Evolutionary conservation across 2,329 filamentous ascomycete species (phyloP), one percentile per base, ranked within the genome.

Genomic region (Thielaviopsis populi): DNA sequence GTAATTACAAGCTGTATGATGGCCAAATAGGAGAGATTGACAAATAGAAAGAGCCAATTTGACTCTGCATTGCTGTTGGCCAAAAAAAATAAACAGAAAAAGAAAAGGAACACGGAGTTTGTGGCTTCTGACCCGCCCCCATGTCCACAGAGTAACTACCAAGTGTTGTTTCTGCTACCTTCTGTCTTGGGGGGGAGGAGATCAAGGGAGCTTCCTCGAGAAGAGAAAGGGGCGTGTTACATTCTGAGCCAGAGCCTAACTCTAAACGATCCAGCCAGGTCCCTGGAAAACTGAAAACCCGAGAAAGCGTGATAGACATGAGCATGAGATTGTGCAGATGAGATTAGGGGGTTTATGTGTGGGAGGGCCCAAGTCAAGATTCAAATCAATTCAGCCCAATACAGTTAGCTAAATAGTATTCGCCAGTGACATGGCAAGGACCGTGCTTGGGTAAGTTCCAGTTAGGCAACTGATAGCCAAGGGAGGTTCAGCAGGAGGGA

Each of bases 271-370:
- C 5, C 17, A 56, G 27, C 50, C 30, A 56, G 24, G 50, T 56
- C 30, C 50, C 15, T 56, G 24, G 33, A 15, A 33, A 37, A 37
- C 3, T 1, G 33, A 10, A 8, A 37, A n/a, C n/a, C n/a, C n/a
- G n/a, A n/a, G n/a, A n/a, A n/a, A 19, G n/a, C 50, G 17, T 56
- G 50, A 56, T 56, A 56, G 50, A 33, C 50, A 56, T 56, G 50
- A 56, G 27, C 50, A 30, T 56, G 24, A 33, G 50, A 37, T 19
- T 46, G 7, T 46, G 42, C 15, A 13, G 8, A 56, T 56, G 50
- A 56, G 24, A 56, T 56, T 56, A 56, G 50, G 50, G 50, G 50
- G 50, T 33, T 22, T 15, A 22, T 27, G 41, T 33, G 4, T 37
- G 42, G 42, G 27, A 56, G 27, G 24, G 27, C 50, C 30, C 50